Evolutionary conservation across 2,329 filamentous ascomycete species (phyloP), one percentile per base, ranked within the genome.

Genomic region (Mollisiaceae sp.): DNA sequence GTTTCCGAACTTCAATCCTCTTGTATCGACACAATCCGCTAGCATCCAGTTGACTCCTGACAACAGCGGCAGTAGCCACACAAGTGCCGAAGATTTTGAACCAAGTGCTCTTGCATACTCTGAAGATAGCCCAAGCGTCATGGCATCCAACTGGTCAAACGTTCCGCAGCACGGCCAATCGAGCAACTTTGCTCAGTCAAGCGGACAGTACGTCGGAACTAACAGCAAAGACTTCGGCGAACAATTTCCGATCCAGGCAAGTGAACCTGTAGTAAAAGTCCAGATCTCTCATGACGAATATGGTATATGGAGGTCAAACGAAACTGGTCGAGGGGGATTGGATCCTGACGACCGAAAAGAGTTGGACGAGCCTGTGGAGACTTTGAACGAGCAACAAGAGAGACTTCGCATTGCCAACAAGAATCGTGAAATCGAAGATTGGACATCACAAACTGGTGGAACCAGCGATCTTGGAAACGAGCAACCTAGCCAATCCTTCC

Each of bases 381-480:
- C 63, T 50, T 63, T 78, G 14, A 77, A 75, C 55, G 73, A 79
- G 36, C 71, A 75, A 65, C 73, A 75, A 59, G 66, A 74, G 35
- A 65, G 67, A 45, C 68, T 71, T 14, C 68, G 70, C n/a, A 67
- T 75, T 11, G 65, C 74, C 11, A 62, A 65, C 24, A 77, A 75
- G 60, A 77, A 76, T 38, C 66, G 60, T 20, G 74, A 77, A 59
- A 73, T 79, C 12, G 64, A 75, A 32, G 73, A 76, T 54, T 78
- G 77, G 77, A 69, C 73, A 52, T 73, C 69, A 18, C 69, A 71
- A 63, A 65, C 71, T 57, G 60, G 68, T 22, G 61, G 64, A n/a
- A 68, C 66, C 36, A 70, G 66, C 52, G 66, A 68, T 58, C 66
- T 58, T 8, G 69, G 69, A 20, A 70, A 71, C 27, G 70, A 71